Conservation (phyloP, 1,284 basidiomycete genomes). For the Rhodotorula mucilaginosa region DNA sequence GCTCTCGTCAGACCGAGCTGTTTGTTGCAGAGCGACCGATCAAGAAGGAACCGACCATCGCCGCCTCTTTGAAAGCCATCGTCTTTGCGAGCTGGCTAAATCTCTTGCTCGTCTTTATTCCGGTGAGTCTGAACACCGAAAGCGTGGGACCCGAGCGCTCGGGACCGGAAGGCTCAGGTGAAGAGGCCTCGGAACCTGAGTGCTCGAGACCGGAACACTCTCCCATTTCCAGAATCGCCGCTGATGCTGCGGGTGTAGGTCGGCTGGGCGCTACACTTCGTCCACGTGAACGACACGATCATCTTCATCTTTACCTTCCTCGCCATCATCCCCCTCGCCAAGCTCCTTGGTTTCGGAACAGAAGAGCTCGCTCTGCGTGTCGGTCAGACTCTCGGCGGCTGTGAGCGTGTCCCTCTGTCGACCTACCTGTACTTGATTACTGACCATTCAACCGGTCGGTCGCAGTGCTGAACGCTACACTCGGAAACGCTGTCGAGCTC, state of each 20-base stretch:
- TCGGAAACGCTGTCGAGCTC: slow-evolving; percentile 57
- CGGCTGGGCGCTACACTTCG: slow-evolving; percentile 53
- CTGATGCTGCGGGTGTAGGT: slow-evolving; percentile 4
- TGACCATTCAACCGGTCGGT: not conserved
- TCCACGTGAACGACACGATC: slow-evolving; percentile 46
- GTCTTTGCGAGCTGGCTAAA: slow-evolving; percentile 52
- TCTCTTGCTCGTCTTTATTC: slow-evolving; percentile 53
- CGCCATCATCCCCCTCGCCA: slow-evolving; percentile 58
- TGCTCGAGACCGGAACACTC: not conserved
- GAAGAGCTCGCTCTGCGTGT: slow-evolving; percentile 73
- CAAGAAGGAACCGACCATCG: slow-evolving; percentile 49
- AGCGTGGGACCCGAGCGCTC: not conserved
- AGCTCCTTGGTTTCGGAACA: slow-evolving; percentile 80
- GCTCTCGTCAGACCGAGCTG: slow-evolving; percentile 46
- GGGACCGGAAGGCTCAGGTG: not conserved
- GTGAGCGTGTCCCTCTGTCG: slow-evolving; percentile 6
- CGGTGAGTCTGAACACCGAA: slow-evolving; percentile 24
- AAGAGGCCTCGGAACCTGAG: too few species aligned
- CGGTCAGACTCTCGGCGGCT: slow-evolving; percentile 70
- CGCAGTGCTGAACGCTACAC: slow-evolving; percentile 67
- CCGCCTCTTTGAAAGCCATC: slow-evolving; percentile 47
- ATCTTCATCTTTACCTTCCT: slow-evolving; percentile 42
- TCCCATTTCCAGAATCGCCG: not conserved
- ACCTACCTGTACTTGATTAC: not conserved
- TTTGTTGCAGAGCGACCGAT: slow-evolving; percentile 50